Conservation (phyloP, 345 rosid species). For the Citrus medica region DNA sequence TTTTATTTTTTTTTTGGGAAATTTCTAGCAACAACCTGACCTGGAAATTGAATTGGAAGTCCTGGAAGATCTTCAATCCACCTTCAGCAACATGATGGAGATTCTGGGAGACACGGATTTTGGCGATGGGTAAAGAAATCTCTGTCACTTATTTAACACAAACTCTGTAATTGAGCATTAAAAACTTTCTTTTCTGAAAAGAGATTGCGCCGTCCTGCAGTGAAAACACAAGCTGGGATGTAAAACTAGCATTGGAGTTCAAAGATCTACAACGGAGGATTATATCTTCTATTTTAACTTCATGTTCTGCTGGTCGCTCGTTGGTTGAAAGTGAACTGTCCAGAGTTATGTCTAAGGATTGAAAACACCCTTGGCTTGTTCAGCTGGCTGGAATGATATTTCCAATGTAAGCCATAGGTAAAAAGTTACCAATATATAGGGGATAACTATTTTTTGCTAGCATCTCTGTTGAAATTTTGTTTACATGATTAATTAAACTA, state of each 20-base stretch:
- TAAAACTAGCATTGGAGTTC: slow-evolving; percentile 53
- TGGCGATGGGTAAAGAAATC: slow-evolving; percentile 39
- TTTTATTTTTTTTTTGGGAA: background rate
- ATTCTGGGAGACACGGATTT: slow-evolving; percentile 49
- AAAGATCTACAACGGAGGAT: slow-evolving; percentile 63
- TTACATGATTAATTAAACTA: background rate
- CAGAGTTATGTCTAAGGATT: slow-evolving; percentile 11
- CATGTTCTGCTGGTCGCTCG: slow-evolving; percentile 61
- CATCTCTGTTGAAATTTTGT: background rate
- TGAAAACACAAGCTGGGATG: slow-evolving; percentile 54
- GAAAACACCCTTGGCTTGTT: background rate
- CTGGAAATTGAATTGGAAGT: slow-evolving; percentile 61
- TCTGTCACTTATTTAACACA: background rate
- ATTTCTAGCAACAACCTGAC: slow-evolving; percentile 41
- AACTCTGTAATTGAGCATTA: background rate
- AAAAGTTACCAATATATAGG: background rate
- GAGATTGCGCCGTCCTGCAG: slow-evolving; percentile 30
- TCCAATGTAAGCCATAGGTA: background rate
- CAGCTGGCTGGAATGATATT: slow-evolving; percentile 4
- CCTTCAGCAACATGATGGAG: slow-evolving; percentile 62
- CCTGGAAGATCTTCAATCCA: slow-evolving; percentile 53
- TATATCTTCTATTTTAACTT: slow-evolving; percentile 60
- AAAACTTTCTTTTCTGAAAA: background rate
- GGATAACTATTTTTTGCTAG: background rate
- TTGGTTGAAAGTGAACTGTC: slow-evolving; percentile 48